A percentile compares a stretch with the other conserved stretches of the same genome.
phyloP scores from a whole-genome alignment of 257 asterid genomes.

The Solanum chaucha region DNA sequence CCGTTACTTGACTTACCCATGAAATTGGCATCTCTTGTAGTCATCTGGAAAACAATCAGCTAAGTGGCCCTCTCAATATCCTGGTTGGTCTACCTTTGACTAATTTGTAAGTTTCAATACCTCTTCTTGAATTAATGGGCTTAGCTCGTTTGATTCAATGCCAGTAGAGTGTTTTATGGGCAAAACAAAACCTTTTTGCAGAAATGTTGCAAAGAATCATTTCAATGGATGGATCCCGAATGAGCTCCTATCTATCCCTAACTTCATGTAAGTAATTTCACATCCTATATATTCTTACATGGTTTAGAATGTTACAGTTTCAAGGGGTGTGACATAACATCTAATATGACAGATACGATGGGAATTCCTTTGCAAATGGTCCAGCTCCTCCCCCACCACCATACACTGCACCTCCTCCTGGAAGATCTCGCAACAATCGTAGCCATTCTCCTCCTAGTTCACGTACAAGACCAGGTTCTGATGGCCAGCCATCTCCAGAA shows the following conservation, averaged over 20 bases:
- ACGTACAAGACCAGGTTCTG: constrained; percentile 35
- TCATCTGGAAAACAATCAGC: constrained; percentile 62
- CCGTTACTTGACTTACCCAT: constrained; percentile 10
- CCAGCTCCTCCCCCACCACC: constrained; percentile 98
- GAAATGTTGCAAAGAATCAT: constrained; percentile 88
- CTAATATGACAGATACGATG: constrained; percentile 46
- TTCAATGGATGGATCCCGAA: constrained; percentile 92
- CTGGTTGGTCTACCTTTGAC: constrained; percentile 68
- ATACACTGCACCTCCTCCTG: constrained; percentile 78
- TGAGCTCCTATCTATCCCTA: constrained; percentile 61
- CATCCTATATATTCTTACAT: background rate
- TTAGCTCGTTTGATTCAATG: background rate
- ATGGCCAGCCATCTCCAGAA: constrained; percentile 19
- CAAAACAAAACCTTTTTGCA: constrained; percentile 19
- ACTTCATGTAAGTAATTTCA: constrained; percentile 54
- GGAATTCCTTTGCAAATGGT: constrained; percentile 69
- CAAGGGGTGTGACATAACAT: background rate
- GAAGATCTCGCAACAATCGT: constrained; percentile 37
- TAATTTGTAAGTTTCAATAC: constrained; percentile 52
- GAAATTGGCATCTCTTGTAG: constrained; percentile 32
- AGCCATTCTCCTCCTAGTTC: constrained; percentile 34
- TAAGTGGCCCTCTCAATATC: constrained; percentile 68
- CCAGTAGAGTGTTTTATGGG: background rate
- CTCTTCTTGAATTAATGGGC: background rate
- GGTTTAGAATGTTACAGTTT: background rate